Base-by-base conservation (phyloP, 139 green algal species). In the Tetratostichococcus sp. region DNA sequence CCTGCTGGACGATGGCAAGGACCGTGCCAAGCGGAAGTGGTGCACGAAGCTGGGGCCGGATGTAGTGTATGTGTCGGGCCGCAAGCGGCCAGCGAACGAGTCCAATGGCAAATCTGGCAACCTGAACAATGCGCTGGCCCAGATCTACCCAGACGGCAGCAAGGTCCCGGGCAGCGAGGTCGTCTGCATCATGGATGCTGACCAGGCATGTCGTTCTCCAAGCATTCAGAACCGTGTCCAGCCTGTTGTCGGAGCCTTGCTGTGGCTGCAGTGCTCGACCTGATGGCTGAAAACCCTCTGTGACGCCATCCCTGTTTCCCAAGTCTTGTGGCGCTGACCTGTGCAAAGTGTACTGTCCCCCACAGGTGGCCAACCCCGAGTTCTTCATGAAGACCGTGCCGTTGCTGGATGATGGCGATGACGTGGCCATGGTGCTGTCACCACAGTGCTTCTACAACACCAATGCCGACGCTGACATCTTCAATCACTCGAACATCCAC, bases 101-200 rank as follows among this genome's bases (percentile, higher is more conserved):
- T 90, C 94, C 79, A 96, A 96, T 39, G 91, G 91, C 66, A 96
- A 96, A 85, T 88, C 79, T 19, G 79, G 80, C 79, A 96, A 96
- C 76, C 85, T 96, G 71, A 94, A 94, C 82, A 86, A 88, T 75
- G 82, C 77, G 30, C 83, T 89, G 43, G n/a, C 39, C 31, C 72
- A 85, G 34, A 86, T 93, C 43, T 93, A 93, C 76, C 85, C 86
- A 2, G 67, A 67, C 33, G 68, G 74, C 26, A 35, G 69, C 6
- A 67, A 79, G 67, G 89, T 93, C 69, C 85, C 87, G 4, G 31
- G 76, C 35, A 82, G 66, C 30, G 89, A 94, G 79, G 68, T 92
- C 30, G 68, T 92, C 5, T 91, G 89, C 68, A 82, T 95, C 67
- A 93, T 95, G 81, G 90, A 95, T 74, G 90, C 90, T 50, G 90